phyloP scores from a whole-genome alignment of 2,329 filamentous ascomycete genomes.

The Rhytidhysteron rufulum region DNA sequence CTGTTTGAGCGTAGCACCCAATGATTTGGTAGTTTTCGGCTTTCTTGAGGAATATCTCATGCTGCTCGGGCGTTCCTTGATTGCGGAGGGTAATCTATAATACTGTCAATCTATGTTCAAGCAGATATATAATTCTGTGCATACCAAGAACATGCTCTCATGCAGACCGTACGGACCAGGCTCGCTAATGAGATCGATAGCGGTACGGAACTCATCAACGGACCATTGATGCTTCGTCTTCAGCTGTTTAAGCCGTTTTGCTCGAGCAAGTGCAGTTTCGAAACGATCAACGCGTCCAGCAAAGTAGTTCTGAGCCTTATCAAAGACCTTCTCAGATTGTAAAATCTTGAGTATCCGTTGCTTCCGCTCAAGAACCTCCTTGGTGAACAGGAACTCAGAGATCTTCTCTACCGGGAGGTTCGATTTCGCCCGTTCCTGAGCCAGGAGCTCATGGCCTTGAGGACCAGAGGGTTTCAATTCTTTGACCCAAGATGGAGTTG shows the following conservation, averaged over 20 bases:
- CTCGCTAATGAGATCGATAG: conserved; percentile 68
- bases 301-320: conserved; percentile 76
- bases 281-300: conserved; percentile 66
- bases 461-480: conserved; percentile 62
- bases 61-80: conserved; percentile 70
- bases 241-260: conserved; percentile 66
- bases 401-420: conserved; percentile 65
- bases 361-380: conserved; percentile 59
- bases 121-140: conserved; percentile 10
- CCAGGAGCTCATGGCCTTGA: conserved; percentile 66
- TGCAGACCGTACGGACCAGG: conserved; percentile 72
- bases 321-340: conserved; percentile 65
- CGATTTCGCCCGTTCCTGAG: conserved; percentile 64
- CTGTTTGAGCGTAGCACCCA: conserved; percentile 78
- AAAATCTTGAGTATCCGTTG: conserved; percentile 61
- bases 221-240: conserved; percentile 65
- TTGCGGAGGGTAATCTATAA: conserved; percentile 62
- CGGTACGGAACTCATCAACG: conserved; percentile 59
- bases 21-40: conserved; percentile 69
- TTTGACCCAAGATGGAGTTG: conserved; percentile 62
- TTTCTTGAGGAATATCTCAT: conserved; percentile 66
- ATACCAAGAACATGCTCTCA: conserved; percentile 64
- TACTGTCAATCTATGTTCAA: neutral
- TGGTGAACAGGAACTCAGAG: conserved; percentile 65
- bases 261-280: conserved; percentile 64